Evolutionary conservation across 305 asterid genomes (phyloP), one percentile per base, ranked within the genome.

Genomic region (Solanum hybrid): DNA sequence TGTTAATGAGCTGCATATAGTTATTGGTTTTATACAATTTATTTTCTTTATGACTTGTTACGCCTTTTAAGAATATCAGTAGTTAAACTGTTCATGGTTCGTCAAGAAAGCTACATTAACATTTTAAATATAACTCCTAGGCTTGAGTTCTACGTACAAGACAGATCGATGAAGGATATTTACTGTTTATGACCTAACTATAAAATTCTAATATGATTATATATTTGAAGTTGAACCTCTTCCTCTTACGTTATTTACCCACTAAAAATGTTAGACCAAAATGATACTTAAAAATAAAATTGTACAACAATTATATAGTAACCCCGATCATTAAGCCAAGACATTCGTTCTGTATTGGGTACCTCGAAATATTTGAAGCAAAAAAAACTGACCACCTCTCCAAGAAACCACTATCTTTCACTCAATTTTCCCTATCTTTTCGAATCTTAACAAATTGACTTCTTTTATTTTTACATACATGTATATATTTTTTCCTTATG

Each of bases 361-460:
- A 33, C 40, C 87, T 37, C 28, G 74, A 86, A 71, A 73, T 64
- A 40, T 34, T 85, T 29, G 42, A 51, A 12, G 77, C 80, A 78
- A 33, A 57, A 76, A 20, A 73, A 24, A 31, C 10, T 83, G 3
- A 29, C 89, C 89, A 35, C 51, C 28, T 69, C 76, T 67, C 61
- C 91, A 81, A 89, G 90, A 29, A 81, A 89, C 75, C 73, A 11
- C 33, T 29, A 2, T 57, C 61, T 83, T 67, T 61, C 90, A 57
- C 28, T 37, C 91, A 85, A 85, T 3, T 31, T 57, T 57, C 22
- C 88, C 93, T 74, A 22, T 78, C 83, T 71, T 90, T 90, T 78
- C 90, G 93, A 92, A 92, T 91, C 90, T 75, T 69, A 74, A 87
- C 91, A 84, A 64, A 79, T 34, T 2, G 51, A 46, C 28, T 57